Percentiles rank a stretch among this genome's conserved stretches.
Evolutionary conservation across 495 filamentous ascomycete species (phyloP).

Genomic region (Jackrogersella multiformis): DNA sequence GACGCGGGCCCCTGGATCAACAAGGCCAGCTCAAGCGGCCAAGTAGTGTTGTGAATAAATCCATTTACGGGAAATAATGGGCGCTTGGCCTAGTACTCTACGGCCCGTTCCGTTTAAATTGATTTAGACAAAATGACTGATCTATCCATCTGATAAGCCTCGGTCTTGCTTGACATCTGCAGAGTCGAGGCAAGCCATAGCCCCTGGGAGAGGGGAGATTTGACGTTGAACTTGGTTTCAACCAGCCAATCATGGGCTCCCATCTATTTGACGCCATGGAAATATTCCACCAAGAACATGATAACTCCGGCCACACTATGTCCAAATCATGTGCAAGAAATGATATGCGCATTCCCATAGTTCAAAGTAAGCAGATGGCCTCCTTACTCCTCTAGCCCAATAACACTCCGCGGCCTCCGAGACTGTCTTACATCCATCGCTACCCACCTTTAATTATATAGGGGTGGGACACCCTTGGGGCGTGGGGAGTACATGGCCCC

Average conservation of each 20-base stretch:
- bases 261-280: slow-evolving; percentile 21
- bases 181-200: slow-evolving; percentile 23
- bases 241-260: slow-evolving; percentile 30
- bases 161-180: slow-evolving; percentile 26
- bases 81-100: slow-evolving; percentile 32
- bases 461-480: slow-evolving; percentile 25
- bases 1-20: slow-evolving; percentile 36
- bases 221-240: slow-evolving; percentile 33
- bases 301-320: slow-evolving; percentile 41
- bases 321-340: slow-evolving; percentile 48
- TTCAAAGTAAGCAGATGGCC: slow-evolving; percentile 39
- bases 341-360: slow-evolving; percentile 46
- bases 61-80: slow-evolving; percentile 32
- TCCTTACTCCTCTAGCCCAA: slow-evolving; percentile 43
- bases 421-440: slow-evolving; percentile 33
- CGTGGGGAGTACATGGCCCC: slow-evolving; percentile 36
- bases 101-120: slow-evolving; percentile 40
- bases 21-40: slow-evolving; percentile 34
- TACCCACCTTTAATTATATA: slow-evolving; percentile 31
- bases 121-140: slow-evolving; percentile 29
- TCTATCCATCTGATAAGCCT: slow-evolving; percentile 25
- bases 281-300: slow-evolving; percentile 30
- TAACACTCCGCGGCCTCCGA: slow-evolving; percentile 33
- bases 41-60: slow-evolving; percentile 32
- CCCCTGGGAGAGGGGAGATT: slow-evolving; percentile 7